Evolutionary conservation across 352 stramenopile genomes (phyloP).

Genomic region (Phytophthora chlamydospora): DNA sequence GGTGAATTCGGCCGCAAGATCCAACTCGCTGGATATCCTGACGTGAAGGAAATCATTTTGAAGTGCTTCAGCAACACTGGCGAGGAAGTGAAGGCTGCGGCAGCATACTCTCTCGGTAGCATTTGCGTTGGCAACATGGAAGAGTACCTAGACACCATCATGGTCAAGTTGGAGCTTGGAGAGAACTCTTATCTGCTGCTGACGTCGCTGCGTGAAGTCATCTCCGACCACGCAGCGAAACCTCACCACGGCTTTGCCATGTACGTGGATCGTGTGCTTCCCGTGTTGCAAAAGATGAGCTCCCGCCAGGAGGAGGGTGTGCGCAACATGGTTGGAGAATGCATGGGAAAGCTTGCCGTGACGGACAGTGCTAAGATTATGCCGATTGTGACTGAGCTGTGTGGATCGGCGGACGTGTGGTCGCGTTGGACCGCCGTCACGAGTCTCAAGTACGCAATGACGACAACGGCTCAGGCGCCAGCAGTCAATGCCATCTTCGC

Average conservation of each 20-base stretch:
- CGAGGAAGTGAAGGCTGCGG: conserved; percentile 97
- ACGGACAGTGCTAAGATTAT: conserved; percentile 92
- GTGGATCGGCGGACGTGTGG: conserved; percentile 53
- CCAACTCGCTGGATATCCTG: conserved; percentile 81
- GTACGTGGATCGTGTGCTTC: conserved; percentile 91
- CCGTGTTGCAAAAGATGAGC: conserved; percentile 94
- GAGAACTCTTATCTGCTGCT: conserved; percentile 97
- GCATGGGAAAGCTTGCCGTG: conserved; percentile 94
- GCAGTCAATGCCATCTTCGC: conserved; percentile 58
- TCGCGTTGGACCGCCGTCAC: conserved; percentile 93
- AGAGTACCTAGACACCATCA: conserved; percentile 91
- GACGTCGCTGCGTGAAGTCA: conserved; percentile 96
- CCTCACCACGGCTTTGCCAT: conserved; percentile 76
- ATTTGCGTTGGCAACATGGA: conserved; percentile 95
- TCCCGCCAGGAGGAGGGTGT: conserved; percentile 95
- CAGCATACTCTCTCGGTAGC: conserved; percentile 96
- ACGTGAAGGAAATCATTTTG: conserved; percentile 92
- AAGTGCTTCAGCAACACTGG: conserved; percentile 82
- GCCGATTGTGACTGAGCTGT: conserved; percentile 88
- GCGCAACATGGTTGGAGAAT: conserved; percentile 98
- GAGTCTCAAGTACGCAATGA: conserved; percentile 92
- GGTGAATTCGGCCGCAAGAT: conserved; percentile 95
- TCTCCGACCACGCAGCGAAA: conserved; percentile 80
- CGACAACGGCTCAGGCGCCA: conserved; percentile 38
- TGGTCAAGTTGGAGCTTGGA: conserved; percentile 90